phyloP scores from a whole-genome alignment of 208 protist genomes.

The Leptomonas pyrrhocoris region DNA sequence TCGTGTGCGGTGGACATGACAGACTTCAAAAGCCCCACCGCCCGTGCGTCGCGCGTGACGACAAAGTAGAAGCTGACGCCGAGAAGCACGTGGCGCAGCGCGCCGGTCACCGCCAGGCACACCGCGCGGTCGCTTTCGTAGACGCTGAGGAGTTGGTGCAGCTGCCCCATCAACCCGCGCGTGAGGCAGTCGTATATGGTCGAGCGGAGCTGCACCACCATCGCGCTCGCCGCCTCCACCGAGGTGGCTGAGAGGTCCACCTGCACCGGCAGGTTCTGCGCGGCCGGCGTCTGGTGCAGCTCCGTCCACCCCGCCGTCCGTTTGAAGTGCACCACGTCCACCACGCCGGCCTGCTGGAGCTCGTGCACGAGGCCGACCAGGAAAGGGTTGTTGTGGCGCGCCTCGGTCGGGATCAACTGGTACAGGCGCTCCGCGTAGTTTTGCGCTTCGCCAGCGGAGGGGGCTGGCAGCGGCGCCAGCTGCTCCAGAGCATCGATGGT shows the following conservation, averaged over 20 bases:
- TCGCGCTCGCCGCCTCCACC: conserved; percentile 23
- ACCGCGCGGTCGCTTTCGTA: conserved; percentile 23
- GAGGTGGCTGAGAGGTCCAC: conserved; percentile 32
- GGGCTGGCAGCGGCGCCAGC: background rate
- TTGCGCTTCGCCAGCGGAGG: background rate
- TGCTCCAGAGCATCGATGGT: conserved; percentile 23
- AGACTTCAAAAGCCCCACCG: conserved; percentile 32
- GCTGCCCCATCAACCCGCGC: conserved; percentile 22
- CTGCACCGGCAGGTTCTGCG: conserved; percentile 23
- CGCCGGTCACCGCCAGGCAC: conserved; percentile 31
- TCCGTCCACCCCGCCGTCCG: conserved; percentile 69
- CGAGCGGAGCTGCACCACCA: conserved; percentile 21
- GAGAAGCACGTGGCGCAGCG: conserved; percentile 41
- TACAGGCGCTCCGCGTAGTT: conserved; percentile 27
- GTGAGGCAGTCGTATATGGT: conserved; percentile 38
- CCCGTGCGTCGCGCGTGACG: conserved; percentile 36
- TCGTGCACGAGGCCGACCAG: conserved; percentile 57
- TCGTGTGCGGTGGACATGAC: conserved; percentile 21
- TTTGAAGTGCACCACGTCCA: conserved; percentile 68
- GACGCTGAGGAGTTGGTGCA: conserved; percentile 18
- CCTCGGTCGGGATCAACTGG: conserved; percentile 29
- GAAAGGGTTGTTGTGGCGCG: conserved; percentile 32
- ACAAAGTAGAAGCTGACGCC: conserved; percentile 46
- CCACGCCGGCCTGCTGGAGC: conserved; percentile 49
- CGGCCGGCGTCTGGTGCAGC: conserved; percentile 58